Percentiles rank a stretch among this genome's conserved stretches.
Conservation (phyloP, 306 rosid species). For the Vigna mungo region DNA sequence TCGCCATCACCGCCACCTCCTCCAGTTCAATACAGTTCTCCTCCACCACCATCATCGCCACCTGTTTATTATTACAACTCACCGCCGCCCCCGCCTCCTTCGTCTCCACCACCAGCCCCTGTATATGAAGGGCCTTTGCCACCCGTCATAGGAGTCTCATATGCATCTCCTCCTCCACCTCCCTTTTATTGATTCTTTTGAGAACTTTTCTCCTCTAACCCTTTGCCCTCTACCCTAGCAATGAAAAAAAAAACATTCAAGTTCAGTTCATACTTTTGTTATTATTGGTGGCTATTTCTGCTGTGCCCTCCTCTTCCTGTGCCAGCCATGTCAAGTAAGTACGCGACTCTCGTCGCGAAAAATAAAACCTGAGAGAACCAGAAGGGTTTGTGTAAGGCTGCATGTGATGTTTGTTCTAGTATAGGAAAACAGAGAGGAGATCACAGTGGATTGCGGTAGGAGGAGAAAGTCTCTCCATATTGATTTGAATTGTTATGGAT, state of each 20-base stretch:
- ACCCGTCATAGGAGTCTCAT: slow-evolving; percentile 78
- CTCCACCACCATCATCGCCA: slow-evolving; percentile 57
- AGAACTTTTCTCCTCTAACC: slow-evolving; percentile 80
- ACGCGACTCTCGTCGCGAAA: slow-evolving; percentile 82
- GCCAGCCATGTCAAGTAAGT: slow-evolving; percentile 32
- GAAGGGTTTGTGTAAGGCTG: slow-evolving; percentile 43
- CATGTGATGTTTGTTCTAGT: slow-evolving; percentile 22
- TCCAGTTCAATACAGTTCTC: slow-evolving; percentile 23
- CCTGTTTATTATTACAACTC: slow-evolving; percentile 37
- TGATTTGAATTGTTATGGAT: slow-evolving; percentile 89
- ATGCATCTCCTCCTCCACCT: slow-evolving; percentile 97
- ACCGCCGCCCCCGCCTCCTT: slow-evolving; percentile 47
- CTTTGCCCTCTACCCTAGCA: slow-evolving; percentile 48
- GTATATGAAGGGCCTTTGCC: slow-evolving; percentile 97
- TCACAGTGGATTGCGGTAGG: slow-evolving; percentile 65
- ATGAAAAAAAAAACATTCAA: slow-evolving; percentile 1
- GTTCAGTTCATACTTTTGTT: slow-evolving; percentile 41
- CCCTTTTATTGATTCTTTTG: slow-evolving; percentile 96
- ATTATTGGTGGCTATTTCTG: slow-evolving; percentile 43
- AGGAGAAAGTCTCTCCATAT: slow-evolving; percentile 75
- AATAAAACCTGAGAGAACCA: slow-evolving; percentile 37
- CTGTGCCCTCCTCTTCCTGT: slow-evolving; percentile 49
- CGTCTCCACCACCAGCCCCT: slow-evolving; percentile 79
- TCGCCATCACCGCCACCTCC: slow-evolving; percentile 65
- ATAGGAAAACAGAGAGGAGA: slow-evolving; percentile 49